Percentiles rank a stretch among this genome's conserved stretches.
Evolutionary conservation across 176 grass and related monocot genomes (phyloP).

Genomic region (Alloteropsis semialata): DNA sequence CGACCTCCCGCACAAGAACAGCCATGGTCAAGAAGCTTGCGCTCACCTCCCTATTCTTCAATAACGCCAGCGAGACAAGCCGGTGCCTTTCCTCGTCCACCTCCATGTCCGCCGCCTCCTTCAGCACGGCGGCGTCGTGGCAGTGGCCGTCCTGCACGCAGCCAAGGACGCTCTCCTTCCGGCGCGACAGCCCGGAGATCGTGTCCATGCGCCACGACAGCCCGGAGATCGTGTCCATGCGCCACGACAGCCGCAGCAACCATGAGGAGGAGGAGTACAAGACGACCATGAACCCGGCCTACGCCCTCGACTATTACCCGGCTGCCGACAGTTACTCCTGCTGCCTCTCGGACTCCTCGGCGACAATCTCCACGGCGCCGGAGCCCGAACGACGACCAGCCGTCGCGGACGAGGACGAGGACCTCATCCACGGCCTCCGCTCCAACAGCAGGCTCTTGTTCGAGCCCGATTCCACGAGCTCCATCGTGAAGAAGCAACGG

Average conservation of each 20-base stretch:
- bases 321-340: neutral
- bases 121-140: conserved; percentile 22
- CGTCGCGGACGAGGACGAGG: conserved; percentile 1
- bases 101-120: conserved; percentile 19
- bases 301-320: neutral
- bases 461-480: conserved; percentile 44
- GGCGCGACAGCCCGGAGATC: conserved; percentile 8
- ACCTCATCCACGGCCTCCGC: conserved; percentile 30
- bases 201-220: conserved; percentile 15
- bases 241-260: neutral
- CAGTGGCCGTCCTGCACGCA: conserved; percentile 49
- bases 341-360: neutral
- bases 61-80: conserved; percentile 13
- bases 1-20: too few species aligned
- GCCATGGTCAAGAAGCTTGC: conserved; percentile 49
- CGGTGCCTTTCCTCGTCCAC: conserved; percentile 21
- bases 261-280: neutral
- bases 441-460: conserved; percentile 55
- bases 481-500: conserved; percentile 22
- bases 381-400: neutral
- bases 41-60: conserved; percentile 49
- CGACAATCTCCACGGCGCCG: conserved; percentile 10
- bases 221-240: conserved; percentile 24
- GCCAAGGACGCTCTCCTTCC: conserved; percentile 37
- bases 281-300: conserved; percentile 31